Percentiles rank a stretch among this genome's conserved stretches.
Evolutionary conservation across 257 asterid genomes (phyloP).

Genomic region (Jasminum sambac): DNA sequence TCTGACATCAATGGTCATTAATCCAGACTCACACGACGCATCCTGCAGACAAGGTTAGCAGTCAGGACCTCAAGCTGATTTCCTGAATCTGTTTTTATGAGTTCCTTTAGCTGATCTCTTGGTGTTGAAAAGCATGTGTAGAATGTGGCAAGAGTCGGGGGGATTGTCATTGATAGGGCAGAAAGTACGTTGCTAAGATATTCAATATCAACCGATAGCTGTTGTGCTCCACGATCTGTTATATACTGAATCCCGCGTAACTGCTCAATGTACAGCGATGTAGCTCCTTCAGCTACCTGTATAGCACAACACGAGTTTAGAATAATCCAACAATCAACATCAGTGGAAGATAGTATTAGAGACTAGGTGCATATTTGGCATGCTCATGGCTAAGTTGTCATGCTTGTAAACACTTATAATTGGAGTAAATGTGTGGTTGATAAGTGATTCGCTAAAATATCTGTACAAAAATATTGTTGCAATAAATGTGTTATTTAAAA

Average conservation of each 20-base stretch:
- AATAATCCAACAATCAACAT: neutral
- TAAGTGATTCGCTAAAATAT: too few relatives aligned
- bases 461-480: too few relatives aligned
- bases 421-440: too few relatives aligned
- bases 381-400: neutral
- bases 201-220: constrained; percentile 87
- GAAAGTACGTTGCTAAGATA: constrained; percentile 90
- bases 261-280: constrained; percentile 81
- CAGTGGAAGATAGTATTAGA: neutral
- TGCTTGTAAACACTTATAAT: too few relatives aligned
- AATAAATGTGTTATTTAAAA: too few relatives aligned
- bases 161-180: constrained; percentile 88
- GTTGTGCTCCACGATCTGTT: constrained; percentile 94
- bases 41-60: constrained; percentile 87
- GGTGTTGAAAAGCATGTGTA: constrained; percentile 80
- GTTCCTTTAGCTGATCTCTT: constrained; percentile 75
- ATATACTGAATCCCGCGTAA: constrained; percentile 84
- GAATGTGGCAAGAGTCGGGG: constrained; percentile 79
- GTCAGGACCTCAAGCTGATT: constrained; percentile 81
- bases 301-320: neutral
- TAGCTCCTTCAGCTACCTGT: constrained; percentile 97
- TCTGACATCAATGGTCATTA: constrained; percentile 5
- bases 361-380: neutral
- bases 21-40: constrained; percentile 76
- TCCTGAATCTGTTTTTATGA: constrained; percentile 63